Percentiles rank a stretch among this genome's conserved stretches.
Evolutionary conservation across 2,329 filamentous ascomycete species (phyloP).

Genomic region (Clonostachys sp.): DNA sequence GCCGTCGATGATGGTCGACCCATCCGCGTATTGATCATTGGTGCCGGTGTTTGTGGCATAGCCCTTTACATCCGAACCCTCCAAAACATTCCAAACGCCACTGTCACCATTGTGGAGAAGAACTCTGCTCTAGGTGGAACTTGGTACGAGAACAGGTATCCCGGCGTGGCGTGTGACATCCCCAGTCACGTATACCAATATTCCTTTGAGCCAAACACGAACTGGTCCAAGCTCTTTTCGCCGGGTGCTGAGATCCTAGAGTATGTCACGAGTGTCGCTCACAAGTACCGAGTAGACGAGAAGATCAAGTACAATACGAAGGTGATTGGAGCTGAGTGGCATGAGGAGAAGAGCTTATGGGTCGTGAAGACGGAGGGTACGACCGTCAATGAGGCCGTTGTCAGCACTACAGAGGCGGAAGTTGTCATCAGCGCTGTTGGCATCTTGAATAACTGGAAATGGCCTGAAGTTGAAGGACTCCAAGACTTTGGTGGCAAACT

Average conservation of each 20-base stretch:
- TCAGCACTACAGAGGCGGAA: too few relatives aligned
- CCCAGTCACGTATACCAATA: constrained; percentile 57
- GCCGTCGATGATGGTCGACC: too few relatives aligned
- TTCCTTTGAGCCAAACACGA: constrained; percentile 55
- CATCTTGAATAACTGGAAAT: too few relatives aligned
- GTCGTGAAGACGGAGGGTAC: too few relatives aligned
- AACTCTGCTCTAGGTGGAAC: constrained; percentile 42
- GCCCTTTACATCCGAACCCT: too few relatives aligned
- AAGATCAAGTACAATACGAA: constrained; percentile 31
- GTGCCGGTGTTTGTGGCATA: too few relatives aligned
- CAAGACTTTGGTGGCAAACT: too few relatives aligned
- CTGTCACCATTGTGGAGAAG: constrained; percentile 27
- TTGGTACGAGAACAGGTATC: constrained; percentile 61
- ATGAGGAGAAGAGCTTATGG: constrained; percentile 25
- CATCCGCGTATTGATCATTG: too few relatives aligned
- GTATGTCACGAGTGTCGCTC: constrained; percentile 51
- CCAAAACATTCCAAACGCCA: constrained; percentile 30
- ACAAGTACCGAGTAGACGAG: constrained; percentile 30
- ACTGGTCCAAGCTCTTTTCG: constrained; percentile 56
- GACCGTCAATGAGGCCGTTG: too few relatives aligned
- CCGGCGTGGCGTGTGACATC: constrained; percentile 49
- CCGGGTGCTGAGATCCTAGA: constrained; percentile 48
- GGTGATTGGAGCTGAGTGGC: constrained; percentile 31
- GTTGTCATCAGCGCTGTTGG: too few relatives aligned
- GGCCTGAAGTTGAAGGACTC: too few relatives aligned